Conservation (phyloP, 805 yeast species). For the Pichia exigua region DNA sequence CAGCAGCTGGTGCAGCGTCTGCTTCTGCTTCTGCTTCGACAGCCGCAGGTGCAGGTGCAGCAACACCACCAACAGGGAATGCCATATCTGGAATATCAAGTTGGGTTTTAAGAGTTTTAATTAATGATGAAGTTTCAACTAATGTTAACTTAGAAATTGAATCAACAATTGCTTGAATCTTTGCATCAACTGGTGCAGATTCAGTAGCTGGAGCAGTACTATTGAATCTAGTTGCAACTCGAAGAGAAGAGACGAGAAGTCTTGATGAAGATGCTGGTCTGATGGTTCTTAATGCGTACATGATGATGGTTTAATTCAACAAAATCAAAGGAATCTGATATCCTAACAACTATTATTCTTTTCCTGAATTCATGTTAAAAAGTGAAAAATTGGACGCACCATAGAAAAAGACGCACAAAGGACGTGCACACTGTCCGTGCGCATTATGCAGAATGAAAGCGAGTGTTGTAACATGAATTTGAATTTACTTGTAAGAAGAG, state of each 20-base stretch:
- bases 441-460: neutral
- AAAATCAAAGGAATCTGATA: no score
- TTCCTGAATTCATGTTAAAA: neutral
- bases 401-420: neutral
- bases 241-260: neutral
- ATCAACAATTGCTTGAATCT: conserved; percentile 80
- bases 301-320: neutral
- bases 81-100: conserved; percentile 93
- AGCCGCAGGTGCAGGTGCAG: conserved; percentile 52
- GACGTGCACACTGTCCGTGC: neutral
- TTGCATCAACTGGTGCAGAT: conserved; percentile 65
- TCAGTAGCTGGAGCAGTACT: conserved; percentile 36
- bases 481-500: neutral
- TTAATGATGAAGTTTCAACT: conserved; percentile 84
- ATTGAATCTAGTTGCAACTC: conserved; percentile 31
- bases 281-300: conserved; percentile 9
- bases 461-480: neutral
- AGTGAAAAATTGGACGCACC: neutral
- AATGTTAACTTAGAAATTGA: conserved; percentile 86
- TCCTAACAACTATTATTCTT: no score
- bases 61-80: conserved; percentile 62
- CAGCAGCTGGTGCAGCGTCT: conserved; percentile 69
- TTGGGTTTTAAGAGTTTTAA: conserved; percentile 68
- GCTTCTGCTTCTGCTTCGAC: conserved; percentile 65
- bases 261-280: conserved; percentile 5